Percentiles rank a stretch among this genome's conserved stretches.
phyloP scores from a whole-genome alignment of 2,329 filamentous ascomycete species.

The Penicillium sp. region DNA sequence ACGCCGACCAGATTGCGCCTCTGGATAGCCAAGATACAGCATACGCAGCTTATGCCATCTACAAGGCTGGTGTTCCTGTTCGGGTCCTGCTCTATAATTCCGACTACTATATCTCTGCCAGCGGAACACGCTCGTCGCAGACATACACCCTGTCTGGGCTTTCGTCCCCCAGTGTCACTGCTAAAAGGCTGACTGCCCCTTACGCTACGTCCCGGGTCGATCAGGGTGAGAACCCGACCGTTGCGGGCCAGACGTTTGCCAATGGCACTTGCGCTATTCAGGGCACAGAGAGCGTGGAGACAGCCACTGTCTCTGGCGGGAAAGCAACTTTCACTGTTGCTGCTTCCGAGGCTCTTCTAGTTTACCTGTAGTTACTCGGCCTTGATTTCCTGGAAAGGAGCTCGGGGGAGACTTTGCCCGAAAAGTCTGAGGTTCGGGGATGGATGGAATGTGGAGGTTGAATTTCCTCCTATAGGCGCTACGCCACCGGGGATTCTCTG shows the following conservation, averaged over 20 bases:
- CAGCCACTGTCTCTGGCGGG: conserved; percentile 25
- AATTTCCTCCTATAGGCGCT: background rate
- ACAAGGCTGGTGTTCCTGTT: conserved; percentile 39
- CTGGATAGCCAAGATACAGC: conserved; percentile 47
- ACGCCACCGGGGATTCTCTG: conserved; percentile 8
- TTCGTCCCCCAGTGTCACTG: conserved; percentile 35
- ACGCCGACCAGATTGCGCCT: conserved; percentile 46
- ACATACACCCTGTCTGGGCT: conserved; percentile 48
- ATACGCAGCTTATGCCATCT: conserved; percentile 52
- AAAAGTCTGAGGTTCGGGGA: background rate
- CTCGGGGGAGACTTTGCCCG: background rate
- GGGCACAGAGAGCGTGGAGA: conserved; percentile 36
- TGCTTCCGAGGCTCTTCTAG: conserved; percentile 52
- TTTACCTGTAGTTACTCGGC: conserved; percentile 41
- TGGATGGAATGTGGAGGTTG: background rate
- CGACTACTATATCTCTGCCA: conserved; percentile 32
- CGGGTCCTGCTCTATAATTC: conserved; percentile 42
- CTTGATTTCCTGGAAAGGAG: background rate
- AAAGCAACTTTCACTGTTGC: conserved; percentile 43
- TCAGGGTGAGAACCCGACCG: conserved; percentile 43
- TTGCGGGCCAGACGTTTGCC: conserved; percentile 50
- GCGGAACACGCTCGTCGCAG: conserved; percentile 30
- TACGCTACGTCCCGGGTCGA: conserved; percentile 49
- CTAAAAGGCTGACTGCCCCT: conserved; percentile 49
- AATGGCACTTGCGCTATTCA: conserved; percentile 48